Evolutionary conservation across 2,329 filamentous ascomycete genomes (phyloP).

Genomic region (Monilinia fructicola): DNA sequence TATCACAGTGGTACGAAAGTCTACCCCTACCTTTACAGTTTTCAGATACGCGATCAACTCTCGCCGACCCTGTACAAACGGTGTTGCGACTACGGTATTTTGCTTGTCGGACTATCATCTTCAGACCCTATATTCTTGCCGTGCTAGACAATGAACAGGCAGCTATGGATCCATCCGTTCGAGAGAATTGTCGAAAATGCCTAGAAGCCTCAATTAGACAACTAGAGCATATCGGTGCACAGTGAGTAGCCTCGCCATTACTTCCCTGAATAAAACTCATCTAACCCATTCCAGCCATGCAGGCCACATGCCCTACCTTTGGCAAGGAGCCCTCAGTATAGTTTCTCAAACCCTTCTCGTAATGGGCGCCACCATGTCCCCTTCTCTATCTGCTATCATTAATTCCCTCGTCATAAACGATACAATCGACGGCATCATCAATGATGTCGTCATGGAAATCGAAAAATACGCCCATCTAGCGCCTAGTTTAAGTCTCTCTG

Average conservation of each 20-base stretch:
- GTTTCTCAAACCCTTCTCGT: constrained; percentile 78
- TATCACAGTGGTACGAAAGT: constrained; percentile 82
- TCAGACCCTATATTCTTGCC: constrained; percentile 77
- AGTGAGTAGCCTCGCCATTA: constrained; percentile 52
- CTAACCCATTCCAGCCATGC: constrained; percentile 58
- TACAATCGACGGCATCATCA: constrained; percentile 73
- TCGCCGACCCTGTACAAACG: constrained; percentile 74
- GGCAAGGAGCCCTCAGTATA: constrained; percentile 80
- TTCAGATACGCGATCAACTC: constrained; percentile 64
- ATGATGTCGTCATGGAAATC: constrained; percentile 73
- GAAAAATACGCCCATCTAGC: constrained; percentile 72
- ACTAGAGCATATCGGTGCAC: constrained; percentile 73
- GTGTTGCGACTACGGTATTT: constrained; percentile 79
- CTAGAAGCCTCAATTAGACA: constrained; percentile 78
- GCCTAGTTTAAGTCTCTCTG: constrained; percentile 72
- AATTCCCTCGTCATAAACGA: constrained; percentile 57
- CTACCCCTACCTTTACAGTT: constrained; percentile 75
- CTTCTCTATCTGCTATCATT: constrained; percentile 65
- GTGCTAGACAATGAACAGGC: constrained; percentile 76
- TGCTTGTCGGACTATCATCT: constrained; percentile 83
- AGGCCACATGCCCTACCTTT: constrained; percentile 81
- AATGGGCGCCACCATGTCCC: constrained; percentile 82
- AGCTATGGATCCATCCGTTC: constrained; percentile 68
- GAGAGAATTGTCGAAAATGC: constrained; percentile 78
- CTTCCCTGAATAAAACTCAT: neutral